Base-by-base conservation (phyloP, 768 basidiomycete genomes). In the Megacollybia marginata region DNA sequence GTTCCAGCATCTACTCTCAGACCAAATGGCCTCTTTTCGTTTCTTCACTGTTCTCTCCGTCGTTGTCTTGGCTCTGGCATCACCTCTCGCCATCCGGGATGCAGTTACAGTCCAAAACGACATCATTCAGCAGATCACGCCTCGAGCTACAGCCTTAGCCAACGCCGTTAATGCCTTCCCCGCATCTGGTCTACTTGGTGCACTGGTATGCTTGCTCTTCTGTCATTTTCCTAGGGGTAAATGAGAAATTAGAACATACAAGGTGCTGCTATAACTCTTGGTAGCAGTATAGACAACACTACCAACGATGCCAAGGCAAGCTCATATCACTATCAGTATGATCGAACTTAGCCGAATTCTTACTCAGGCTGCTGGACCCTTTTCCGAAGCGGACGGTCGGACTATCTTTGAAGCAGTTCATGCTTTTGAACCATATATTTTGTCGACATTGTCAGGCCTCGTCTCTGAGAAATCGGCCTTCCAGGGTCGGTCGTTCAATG, bases 231-330 rank as follows among this genome's bases (percentile, higher is more conserved):
- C 23, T 28, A 6, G 23, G 23, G 23, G 23, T 18, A 15, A 13
- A 40, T 18, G 8, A 40, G 15, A 4, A 42, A 11, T 9, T 13
- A 68, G 67, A 56, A 33, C 23, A 64, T 70, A 38, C 62, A 67
- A 44, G 57, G 36, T 6, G 54, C 52, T 43, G 58, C 64, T 16
- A 44, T 40, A 2, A 52, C 15, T 35, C 49, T 69, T 34, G 50
- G 35, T 13, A 45, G 54, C 9, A 54, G 61, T 0, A 33, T 70
- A 13, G 50, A 49, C 33, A 54, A 51, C 4, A 59, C 57, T n/a
- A 65, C 66, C 1, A 54, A 51, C 20, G 62, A 65, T 51, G 59
- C 62, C 8, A 57, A 53, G 18, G 67, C 67, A 43, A 8, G 58
- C 56, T 19, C 7, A 20, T 28, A 23, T 44, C 20, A 15, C 23